phyloP scores from a whole-genome alignment of 345 rosid species.

The Eucalyptus victrix region DNA sequence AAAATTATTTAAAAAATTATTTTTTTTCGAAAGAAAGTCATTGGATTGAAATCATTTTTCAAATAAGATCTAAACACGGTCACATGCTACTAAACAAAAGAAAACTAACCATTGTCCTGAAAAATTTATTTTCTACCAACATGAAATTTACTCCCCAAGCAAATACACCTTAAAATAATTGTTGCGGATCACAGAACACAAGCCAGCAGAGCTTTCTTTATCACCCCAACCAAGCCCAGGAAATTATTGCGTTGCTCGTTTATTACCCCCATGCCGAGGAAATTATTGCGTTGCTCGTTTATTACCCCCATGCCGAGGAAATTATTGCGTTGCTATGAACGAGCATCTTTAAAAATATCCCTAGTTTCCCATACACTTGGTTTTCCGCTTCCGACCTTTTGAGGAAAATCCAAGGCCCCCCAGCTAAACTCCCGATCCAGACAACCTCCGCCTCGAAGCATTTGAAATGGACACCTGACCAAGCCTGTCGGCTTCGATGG shows the following conservation, averaged over 20 bases:
- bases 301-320: background rate
- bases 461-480: slow-evolving; percentile 75
- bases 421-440: slow-evolving; percentile 29
- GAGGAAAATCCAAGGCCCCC: background rate
- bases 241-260: background rate
- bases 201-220: background rate
- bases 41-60: no score
- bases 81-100: background rate
- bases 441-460: slow-evolving; percentile 72
- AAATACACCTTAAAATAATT: background rate
- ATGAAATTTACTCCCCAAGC: background rate
- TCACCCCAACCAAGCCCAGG: background rate
- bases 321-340: background rate
- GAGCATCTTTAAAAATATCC: background rate
- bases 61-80: background rate
- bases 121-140: background rate
- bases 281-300: background rate
- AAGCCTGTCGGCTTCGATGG: slow-evolving; percentile 31
- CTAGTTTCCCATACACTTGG: background rate
- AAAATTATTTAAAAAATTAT: no score
- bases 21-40: background rate
- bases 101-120: background rate
- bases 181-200: background rate
- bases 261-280: background rate
- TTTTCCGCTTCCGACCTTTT: background rate